Evolutionary conservation across 305 asterid species (phyloP).

Genomic region (Ajuga reptans): DNA sequence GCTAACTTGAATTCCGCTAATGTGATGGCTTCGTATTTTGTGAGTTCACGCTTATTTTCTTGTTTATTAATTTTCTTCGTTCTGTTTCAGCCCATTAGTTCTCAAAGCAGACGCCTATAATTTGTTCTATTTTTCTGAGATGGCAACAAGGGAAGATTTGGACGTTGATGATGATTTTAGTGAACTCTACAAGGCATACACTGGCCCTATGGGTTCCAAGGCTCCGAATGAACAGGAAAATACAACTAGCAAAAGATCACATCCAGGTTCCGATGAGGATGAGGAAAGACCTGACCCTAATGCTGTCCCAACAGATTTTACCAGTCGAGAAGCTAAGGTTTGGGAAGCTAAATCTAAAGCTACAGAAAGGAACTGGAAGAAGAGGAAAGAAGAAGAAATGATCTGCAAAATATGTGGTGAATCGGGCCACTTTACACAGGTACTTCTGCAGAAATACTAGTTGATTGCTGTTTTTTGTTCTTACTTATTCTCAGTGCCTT

Average conservation of each 20-base stretch:
- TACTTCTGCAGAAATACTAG: constrained; percentile 18
- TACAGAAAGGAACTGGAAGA: constrained; percentile 97
- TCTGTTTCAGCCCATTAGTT: neutral
- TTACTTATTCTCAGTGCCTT: neutral
- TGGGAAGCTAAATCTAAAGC: constrained; percentile 99
- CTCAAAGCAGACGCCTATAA: constrained; percentile 13
- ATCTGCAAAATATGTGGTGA: constrained; percentile 96
- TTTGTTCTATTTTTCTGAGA: constrained; percentile 26
- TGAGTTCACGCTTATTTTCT: neutral
- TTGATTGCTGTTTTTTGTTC: constrained; percentile 1
- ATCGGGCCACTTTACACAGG: constrained; percentile 97
- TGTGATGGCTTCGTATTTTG: neutral
- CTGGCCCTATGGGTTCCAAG: constrained; percentile 66
- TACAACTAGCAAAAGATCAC: constrained; percentile 55
- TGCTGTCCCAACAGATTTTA: constrained; percentile 98
- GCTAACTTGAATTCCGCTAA: neutral
- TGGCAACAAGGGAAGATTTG: constrained; percentile 56
- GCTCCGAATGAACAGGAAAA: constrained; percentile 42
- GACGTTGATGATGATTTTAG: constrained; percentile 80
- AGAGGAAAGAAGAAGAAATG: constrained; percentile 93
- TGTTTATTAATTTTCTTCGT: neutral
- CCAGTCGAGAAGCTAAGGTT: constrained; percentile 96
- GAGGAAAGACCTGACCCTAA: constrained; percentile 72
- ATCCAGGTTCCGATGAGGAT: constrained; percentile 76
- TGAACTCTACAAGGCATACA: constrained; percentile 85